Base-by-base conservation (phyloP, 2,329 filamentous ascomycete genomes). In the Ophiostoma montium region DNA sequence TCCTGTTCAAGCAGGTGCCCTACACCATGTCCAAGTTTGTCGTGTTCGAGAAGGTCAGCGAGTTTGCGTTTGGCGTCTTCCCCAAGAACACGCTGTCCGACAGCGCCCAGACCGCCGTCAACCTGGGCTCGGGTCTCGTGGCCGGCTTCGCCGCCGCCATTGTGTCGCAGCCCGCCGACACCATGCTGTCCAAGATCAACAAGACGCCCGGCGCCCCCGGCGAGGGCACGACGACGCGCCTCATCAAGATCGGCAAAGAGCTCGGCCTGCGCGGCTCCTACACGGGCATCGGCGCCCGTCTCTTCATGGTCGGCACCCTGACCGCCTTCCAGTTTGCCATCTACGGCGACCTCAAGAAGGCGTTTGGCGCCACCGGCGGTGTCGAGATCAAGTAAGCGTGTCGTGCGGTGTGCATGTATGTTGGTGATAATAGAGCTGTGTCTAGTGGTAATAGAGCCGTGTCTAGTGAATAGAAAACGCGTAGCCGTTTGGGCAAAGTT, bases 21-120 rank as follows among this genome's bases (percentile, higher is more conserved):
- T 89, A 89, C 74, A 89, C 84, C 65, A 86, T 88, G 81, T 73
- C 84, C 74, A 88, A 88, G 72, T 89, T 89, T 71, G 84, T 87
- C 68, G 84, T 86, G 59, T 88, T 78, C 75, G 84, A 89, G 71
- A 87, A 87, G 75, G 82, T 84, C 59, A 71, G 76, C 59, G 84
- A 88, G 70, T 58, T 71, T 56, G 65, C 82, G 69, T 87, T 78
- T 74, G 62, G 67, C 59, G 57, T 63, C 50, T 63, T 84, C 62
- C 79, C 85, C 74, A 87, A 86, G 75, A 67, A 70, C 59, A 72
- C 69, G 53, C 69, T 82, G 60, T 80, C 78, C 59, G 67, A 73
- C 61, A 71, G 70, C 61, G 69, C 72, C 57, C 82, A 87, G 72
- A 88, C 84, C 56, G 67, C 68, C 64, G 75, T 85, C 72, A 88